Conservation (phyloP, 306 rosid species). For the Macrotyloma uniflorum region DNA sequence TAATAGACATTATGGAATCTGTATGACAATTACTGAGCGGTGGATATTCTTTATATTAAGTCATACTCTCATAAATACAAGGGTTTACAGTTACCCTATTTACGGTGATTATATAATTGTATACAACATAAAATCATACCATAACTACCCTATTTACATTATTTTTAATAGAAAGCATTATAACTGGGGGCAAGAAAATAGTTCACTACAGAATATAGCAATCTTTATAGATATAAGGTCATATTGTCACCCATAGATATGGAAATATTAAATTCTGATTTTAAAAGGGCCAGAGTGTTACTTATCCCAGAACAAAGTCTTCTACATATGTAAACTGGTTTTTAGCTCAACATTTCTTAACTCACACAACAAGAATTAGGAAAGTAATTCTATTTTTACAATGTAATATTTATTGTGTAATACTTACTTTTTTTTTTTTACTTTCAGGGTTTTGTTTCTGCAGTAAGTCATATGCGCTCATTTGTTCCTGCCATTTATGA, state of each 20-base stretch:
- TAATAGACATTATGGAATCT: not conserved
- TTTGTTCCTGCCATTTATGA: constrained; percentile 93
- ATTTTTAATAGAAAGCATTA: not conserved
- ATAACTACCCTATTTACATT: not conserved
- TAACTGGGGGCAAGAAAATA: not conserved
- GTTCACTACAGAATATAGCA: not conserved
- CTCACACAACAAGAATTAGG: not conserved
- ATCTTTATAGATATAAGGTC: not conserved
- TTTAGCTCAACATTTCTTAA: not conserved
- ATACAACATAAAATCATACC: not conserved
- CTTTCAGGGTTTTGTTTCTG: constrained; percentile 89
- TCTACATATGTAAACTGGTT: not conserved
- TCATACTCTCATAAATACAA: not conserved
- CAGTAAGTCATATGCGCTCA: constrained; percentile 83
- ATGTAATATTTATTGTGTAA: not conserved
- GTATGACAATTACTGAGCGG: not conserved
- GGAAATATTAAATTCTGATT: not conserved
- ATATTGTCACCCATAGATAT: not conserved
- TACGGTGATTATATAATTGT: too few relatives aligned
- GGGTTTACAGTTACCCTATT: too few relatives aligned
- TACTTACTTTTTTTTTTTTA: not conserved
- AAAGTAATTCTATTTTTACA: not conserved
- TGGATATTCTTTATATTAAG: not conserved
- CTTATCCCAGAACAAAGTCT: not conserved
- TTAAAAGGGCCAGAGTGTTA: not conserved